Base-by-base conservation (phyloP, 345 rosid genomes). In the Adansonia digitata region DNA sequence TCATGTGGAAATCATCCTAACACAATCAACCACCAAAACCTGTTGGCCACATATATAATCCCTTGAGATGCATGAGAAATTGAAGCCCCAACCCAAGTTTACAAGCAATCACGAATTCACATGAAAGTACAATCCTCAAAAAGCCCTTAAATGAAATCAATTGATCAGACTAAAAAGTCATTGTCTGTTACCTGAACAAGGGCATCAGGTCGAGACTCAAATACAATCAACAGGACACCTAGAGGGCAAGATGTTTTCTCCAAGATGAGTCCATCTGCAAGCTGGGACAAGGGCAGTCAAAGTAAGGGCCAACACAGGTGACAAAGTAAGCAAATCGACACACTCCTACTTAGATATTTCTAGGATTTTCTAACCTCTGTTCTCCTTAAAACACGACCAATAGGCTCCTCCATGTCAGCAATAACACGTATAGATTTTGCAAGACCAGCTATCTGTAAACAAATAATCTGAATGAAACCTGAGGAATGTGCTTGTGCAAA, bases 171-270 rank as follows among this genome's bases (percentile, higher is more conserved):
- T n/a, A 45, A 29, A n/a, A 69, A 49, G 55, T 60, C 8, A 9
- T 26, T 59, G 13, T 65, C 18, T 49, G 75, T 69, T 82, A 91
- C 95, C 95, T 88, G 93, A 43, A 91, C 91, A 29, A 91, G 84
- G 15, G 95, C 93, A 63, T 91, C 91, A 51, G 93, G 92, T 71
- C 92, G 92, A 79, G 93, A 84, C 85, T 88, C 95, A 75, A 91
- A 90, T 67, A 91, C 84, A 73, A 91, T 82, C 71, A 91, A 80
- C 71, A 91, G 88, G 66, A 88, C 95, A 46, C 92, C 95, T 68
- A 88, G 77, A 67, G 95, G 91, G 78, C 86, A 85, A 43, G 93
- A 84, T 46, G 91, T 88, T 86, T 88, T 86, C 83, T 88, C 95
- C 68, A 88, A 75, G 74, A 88, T 27, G 57, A 91, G 92, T 75